phyloP scores from a whole-genome alignment of 371 early-diverging fungal species.

The Mortierella sp. region DNA sequence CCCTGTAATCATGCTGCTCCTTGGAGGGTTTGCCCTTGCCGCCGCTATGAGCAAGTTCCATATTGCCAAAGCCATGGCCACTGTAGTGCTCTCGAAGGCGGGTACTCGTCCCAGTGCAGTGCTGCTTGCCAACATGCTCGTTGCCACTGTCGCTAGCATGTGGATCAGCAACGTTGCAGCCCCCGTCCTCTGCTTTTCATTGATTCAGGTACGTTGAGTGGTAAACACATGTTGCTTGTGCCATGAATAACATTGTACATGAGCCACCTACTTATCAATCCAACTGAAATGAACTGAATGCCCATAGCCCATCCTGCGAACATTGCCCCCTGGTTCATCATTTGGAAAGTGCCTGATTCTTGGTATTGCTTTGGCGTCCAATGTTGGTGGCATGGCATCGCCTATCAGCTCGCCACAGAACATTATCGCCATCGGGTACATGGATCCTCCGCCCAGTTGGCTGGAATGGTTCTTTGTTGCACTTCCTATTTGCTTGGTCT shows the following conservation, averaged over 20 bases:
- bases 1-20: slow-evolving; percentile 93
- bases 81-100: slow-evolving; percentile 88
- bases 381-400: slow-evolving; percentile 97
- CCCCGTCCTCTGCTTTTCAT: slow-evolving; percentile 95
- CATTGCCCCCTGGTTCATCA: slow-evolving; percentile 71
- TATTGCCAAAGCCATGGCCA: slow-evolving; percentile 92
- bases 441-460: slow-evolving; percentile 90
- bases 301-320: slow-evolving; percentile 82
- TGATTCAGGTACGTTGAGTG: slow-evolving; percentile 74
- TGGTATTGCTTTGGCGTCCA: slow-evolving; percentile 95
- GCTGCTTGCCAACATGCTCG: slow-evolving; percentile 92
- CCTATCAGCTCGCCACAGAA: slow-evolving; percentile 98
- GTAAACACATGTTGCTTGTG: background rate
- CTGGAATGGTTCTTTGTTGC: slow-evolving; percentile 85
- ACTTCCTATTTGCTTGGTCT: slow-evolving; percentile 77
- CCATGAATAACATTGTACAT: background rate
- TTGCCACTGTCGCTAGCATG: slow-evolving; percentile 95
- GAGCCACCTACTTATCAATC: background rate
- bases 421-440: slow-evolving; percentile 85
- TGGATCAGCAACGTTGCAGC: slow-evolving; percentile 98
- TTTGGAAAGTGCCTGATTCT: slow-evolving; percentile 90
- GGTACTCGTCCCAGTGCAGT: slow-evolving; percentile 87
- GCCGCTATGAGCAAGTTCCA: slow-evolving; percentile 92
- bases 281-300: background rate
- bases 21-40: slow-evolving; percentile 96